A percentile compares a stretch with the other conserved stretches of the same genome.
These are phyloP conservation scores for Pleurotus eryngii DNA, from an alignment of 768 basidiomycete genomes.

Conservation along the genomic window DNA sequence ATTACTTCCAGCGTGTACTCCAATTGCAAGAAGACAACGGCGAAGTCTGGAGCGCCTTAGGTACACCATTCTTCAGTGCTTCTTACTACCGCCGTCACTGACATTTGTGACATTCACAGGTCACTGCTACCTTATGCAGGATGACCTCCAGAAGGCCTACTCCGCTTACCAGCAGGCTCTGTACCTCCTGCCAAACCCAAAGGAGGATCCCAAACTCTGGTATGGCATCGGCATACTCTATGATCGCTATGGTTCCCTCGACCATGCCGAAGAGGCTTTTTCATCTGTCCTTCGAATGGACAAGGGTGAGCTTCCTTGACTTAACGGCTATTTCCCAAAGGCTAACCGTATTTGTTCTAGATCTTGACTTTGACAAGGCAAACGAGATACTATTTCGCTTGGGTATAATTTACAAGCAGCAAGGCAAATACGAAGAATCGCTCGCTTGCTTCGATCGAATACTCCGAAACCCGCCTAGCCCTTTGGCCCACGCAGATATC, in stretches of 20 bases:
- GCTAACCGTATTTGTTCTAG: constrained; percentile 29
- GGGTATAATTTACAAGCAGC: constrained; percentile 99
- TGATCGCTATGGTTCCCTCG: constrained; percentile 96
- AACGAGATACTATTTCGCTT: constrained; percentile 98
- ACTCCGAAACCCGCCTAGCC: constrained; percentile 90
- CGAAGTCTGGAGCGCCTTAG: constrained; percentile 97
- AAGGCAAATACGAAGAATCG: constrained; percentile 87
- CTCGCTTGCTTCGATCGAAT: constrained; percentile 95
- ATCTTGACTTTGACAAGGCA: constrained; percentile 92
- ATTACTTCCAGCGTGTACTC: constrained; percentile 93
- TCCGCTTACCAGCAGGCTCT: constrained; percentile 98
- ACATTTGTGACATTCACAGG: constrained; percentile 40
- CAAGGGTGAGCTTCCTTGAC: constrained; percentile 60
- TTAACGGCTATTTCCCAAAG: constrained; percentile 1
- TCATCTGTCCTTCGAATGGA: constrained; percentile 96
- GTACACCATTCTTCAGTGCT: constrained; percentile 33
- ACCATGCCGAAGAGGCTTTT: constrained; percentile 99
- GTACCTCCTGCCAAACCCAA: constrained; percentile 92
- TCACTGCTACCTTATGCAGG: constrained; percentile 98
- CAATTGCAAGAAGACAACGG: constrained; percentile 92
- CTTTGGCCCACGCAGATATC: constrained; percentile 95
- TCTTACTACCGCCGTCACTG: constrained; percentile 15
- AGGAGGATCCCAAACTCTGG: constrained; percentile 99
- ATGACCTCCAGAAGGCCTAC: constrained; percentile 98
- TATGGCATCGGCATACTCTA: constrained; percentile 99